Conservation (phyloP, 176 grass and related monocot species). For the Musa acuminata region DNA sequence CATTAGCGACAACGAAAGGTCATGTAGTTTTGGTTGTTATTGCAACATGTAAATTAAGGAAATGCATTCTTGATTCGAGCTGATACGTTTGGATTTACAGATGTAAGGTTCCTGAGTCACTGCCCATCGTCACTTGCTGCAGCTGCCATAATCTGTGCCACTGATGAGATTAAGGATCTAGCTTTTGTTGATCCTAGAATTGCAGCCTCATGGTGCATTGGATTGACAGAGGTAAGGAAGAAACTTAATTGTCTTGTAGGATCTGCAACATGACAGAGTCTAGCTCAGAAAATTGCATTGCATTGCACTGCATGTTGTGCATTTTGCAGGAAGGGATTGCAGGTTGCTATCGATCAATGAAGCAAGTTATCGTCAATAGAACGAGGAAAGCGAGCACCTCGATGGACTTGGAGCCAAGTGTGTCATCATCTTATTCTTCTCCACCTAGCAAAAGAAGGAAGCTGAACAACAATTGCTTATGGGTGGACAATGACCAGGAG, state of each 20-base stretch:
- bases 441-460: slow-evolving; percentile 67
- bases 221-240: slow-evolving; percentile 58
- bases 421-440: slow-evolving; percentile 20
- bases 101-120: slow-evolving; percentile 71
- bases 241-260: background rate
- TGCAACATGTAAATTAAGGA: background rate
- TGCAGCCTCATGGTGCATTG: slow-evolving; percentile 69
- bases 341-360: slow-evolving; percentile 65
- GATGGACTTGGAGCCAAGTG: slow-evolving; percentile 30
- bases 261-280: background rate
- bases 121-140: slow-evolving; percentile 78
- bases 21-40: background rate
- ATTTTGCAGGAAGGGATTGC: slow-evolving; percentile 53
- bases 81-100: slow-evolving; percentile 30
- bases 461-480: background rate
- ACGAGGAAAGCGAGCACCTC: background rate
- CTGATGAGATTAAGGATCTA: slow-evolving; percentile 45
- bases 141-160: slow-evolving; percentile 72
- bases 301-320: background rate
- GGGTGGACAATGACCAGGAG: slow-evolving; percentile 15
- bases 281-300: no score
- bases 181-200: slow-evolving; percentile 31
- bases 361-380: slow-evolving; percentile 37
- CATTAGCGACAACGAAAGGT: slow-evolving; percentile 67
- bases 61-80: background rate